A percentile compares a stretch with the other conserved stretches of the same genome.
phyloP scores from a whole-genome alignment of 768 basidiomycete species.

The Lactifluus piperatus region DNA sequence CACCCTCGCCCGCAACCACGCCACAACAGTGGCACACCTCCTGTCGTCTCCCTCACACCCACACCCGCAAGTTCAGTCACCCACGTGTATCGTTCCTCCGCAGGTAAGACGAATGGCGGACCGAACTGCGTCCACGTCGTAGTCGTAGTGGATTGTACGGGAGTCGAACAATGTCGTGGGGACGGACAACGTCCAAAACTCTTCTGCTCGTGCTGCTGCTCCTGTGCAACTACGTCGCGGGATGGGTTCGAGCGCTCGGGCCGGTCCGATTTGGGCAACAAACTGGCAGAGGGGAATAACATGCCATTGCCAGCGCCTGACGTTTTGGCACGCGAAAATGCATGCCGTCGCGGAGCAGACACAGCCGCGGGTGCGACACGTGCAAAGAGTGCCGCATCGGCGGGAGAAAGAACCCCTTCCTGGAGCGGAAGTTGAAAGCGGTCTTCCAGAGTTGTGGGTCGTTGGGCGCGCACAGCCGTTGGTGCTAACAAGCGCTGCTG shows the following conservation, averaged over 20 bases:
- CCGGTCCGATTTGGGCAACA: background rate
- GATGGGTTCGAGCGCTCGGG: background rate
- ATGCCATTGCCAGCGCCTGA: conserved; percentile 1
- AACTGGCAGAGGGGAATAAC: background rate
- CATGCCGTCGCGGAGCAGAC: conserved; percentile 9
- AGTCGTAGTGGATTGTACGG: background rate
- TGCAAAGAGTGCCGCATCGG: conserved; percentile 6
- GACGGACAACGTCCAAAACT: conserved; percentile 17
- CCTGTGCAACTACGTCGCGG: background rate
- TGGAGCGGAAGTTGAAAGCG: too few species aligned
- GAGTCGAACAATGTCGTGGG: background rate
- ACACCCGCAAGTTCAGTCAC: conserved; percentile 13
- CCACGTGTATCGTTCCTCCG: conserved; percentile 18
- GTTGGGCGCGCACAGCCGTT: background rate
- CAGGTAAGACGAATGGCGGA: too few species aligned
- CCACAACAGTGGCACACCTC: conserved; percentile 18
- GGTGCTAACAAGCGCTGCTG: background rate
- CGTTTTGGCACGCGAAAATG: conserved; percentile 15
- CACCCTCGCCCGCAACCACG: too few species aligned
- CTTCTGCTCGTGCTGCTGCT: background rate
- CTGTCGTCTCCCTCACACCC: conserved; percentile 10
- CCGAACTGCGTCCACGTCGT: conserved; percentile 3
- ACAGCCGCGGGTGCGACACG: conserved; percentile 10
- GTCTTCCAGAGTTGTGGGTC: too few species aligned
- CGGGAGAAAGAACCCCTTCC: too few species aligned